Evolutionary conservation across 1,139 yeast species (phyloP), one percentile per base, ranked within the genome.

Genomic region (Wickerhamomyces sp.): DNA sequence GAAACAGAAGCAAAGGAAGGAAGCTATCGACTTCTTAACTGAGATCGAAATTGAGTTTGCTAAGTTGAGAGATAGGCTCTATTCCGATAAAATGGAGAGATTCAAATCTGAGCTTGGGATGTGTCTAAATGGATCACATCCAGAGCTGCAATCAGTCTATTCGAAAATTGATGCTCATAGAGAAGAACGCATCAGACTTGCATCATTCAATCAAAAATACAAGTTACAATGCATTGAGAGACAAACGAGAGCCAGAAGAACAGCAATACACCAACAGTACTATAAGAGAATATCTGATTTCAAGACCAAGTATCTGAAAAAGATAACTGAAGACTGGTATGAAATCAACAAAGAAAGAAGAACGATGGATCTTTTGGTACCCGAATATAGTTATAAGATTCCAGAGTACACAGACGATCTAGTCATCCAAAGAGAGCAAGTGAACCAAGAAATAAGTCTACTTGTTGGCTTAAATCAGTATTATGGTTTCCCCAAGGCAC

Each of bases 101-200:
- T 71, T 85, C 46, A 88, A 86, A 52, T 82, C 85, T 34, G 97
- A 92, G 61, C 68, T 90, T 45, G 86, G 84, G 54, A 76, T 90
- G 70, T 90, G 97, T 63, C 68, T 83, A 26, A 86, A 83, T 51
- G 97, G 96, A 7, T 77, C 90, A 18, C 98, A 92, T 59, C 97
- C 97, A 0, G 96, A 90, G 54, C 64, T 81, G 42, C 74, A 74
- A 45, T 60, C 68, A 28, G 75, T 79, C 32, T 84, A 86, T 56
- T 76, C 76, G 44, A 84, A 81, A 59, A 81, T 90, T 44, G 83
- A 84, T 45, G 74, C 77, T 31, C 76, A 79, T 44, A 76, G 86
- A 44, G 86, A 83, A 52, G 81, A 78, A 43, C 82, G 82, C 58
- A 64, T 89, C 35, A 72, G 70, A 42, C 70, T 81, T 43, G 89